A percentile compares a stretch with the other conserved stretches of the same genome.
These are phyloP conservation scores for Angophora floribunda DNA, from an alignment of 345 rosid species.

Conservation along the genomic window DNA sequence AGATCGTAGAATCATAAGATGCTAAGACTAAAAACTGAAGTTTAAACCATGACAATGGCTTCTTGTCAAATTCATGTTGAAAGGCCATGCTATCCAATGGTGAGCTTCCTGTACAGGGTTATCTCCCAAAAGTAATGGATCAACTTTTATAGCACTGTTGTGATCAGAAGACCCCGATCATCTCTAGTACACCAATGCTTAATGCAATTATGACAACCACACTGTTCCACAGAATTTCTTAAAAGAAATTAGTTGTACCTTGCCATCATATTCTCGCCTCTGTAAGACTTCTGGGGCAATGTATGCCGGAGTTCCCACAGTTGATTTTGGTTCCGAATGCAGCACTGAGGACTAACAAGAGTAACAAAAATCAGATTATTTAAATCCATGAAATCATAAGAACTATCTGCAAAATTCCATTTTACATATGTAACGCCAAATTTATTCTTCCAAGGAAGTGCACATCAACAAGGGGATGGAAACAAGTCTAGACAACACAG, in stretches of 20 bases:
- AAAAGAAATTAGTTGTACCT: slow-evolving; percentile 32
- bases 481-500: not conserved
- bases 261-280: slow-evolving; percentile 88
- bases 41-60: not conserved
- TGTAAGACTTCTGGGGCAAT: slow-evolving; percentile 92
- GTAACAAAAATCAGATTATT: not conserved
- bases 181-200: not conserved
- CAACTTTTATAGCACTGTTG: not conserved
- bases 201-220: not conserved
- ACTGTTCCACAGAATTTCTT: not conserved
- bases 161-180: not conserved
- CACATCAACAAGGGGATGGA: not conserved
- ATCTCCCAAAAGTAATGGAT: not conserved
- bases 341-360: slow-evolving; percentile 70
- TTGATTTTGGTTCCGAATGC: slow-evolving; percentile 94
- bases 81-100: not conserved
- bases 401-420: not conserved
- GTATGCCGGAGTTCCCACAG: slow-evolving; percentile 99
- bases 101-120: not conserved
- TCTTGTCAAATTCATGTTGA: not conserved
- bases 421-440: not conserved
- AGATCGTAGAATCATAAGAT: not conserved
- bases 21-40: not conserved
- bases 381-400: not conserved
- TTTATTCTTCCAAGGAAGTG: not conserved